A percentile compares a stretch with the other conserved stretches of the same genome.
phyloP scores from a whole-genome alignment of 2,329 filamentous ascomycete genomes.

The Aspergillus bombycis region DNA sequence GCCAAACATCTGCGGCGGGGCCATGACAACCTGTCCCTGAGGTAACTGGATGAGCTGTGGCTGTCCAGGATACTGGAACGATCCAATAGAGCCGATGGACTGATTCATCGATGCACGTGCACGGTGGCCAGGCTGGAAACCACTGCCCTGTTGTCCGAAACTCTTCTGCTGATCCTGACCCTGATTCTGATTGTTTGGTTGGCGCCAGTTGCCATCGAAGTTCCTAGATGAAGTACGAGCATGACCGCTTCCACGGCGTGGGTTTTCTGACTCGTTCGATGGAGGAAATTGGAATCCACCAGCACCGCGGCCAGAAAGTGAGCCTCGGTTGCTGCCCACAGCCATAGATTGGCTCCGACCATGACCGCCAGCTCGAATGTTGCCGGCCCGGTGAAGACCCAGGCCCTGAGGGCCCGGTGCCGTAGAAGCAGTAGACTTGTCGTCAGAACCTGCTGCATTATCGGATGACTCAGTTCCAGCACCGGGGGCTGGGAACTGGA shows the following conservation, averaged over 20 bases:
- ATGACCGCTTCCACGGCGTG: slow-evolving; percentile 79
- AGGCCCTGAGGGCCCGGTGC: slow-evolving; percentile 63
- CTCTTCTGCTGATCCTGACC: slow-evolving; percentile 55
- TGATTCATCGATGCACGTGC: slow-evolving; percentile 81
- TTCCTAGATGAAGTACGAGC: slow-evolving; percentile 83
- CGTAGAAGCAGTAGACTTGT: slow-evolving; percentile 40
- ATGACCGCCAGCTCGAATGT: slow-evolving; percentile 81
- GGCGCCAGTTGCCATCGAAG: slow-evolving; percentile 98
- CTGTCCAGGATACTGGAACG: slow-evolving; percentile 87
- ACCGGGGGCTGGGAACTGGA: slow-evolving; percentile 86
- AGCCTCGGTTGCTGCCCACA: slow-evolving; percentile 67
- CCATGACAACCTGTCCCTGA: slow-evolving; percentile 79
- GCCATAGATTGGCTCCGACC: slow-evolving; percentile 54
- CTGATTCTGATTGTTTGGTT: slow-evolving; percentile 63
- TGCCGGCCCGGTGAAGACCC: slow-evolving; percentile 71
- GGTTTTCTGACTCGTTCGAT: slow-evolving; percentile 64
- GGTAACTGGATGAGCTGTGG: slow-evolving; percentile 85
- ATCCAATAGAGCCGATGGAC: slow-evolving; percentile 79
- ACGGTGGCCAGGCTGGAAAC: slow-evolving; percentile 92
- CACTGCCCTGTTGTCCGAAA: slow-evolving; percentile 68
- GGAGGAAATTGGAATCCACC: slow-evolving; percentile 73
- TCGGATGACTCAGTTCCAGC: slow-evolving; percentile 57
- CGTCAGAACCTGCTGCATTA: slow-evolving; percentile 59
- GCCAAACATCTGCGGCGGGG: slow-evolving; percentile 76
- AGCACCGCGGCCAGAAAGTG: slow-evolving; percentile 64